These are phyloP conservation scores for Monsonia emarginata DNA, from an alignment of 441 rosid species.

Conservation along the genomic window DNA sequence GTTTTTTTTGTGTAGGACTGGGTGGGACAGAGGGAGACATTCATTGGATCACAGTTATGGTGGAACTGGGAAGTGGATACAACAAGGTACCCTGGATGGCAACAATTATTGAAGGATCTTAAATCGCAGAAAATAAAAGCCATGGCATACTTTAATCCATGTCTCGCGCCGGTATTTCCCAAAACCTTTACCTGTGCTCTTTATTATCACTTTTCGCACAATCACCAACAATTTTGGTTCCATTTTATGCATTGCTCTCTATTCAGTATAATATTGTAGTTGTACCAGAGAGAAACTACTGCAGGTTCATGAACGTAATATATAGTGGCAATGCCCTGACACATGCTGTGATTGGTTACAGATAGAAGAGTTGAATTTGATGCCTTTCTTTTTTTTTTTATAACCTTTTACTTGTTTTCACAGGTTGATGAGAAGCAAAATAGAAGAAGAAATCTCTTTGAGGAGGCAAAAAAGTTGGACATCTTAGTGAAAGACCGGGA, in stretches of 20 bases:
- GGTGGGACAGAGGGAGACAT: slow-evolving; percentile 59
- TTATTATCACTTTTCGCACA: too few relatives aligned
- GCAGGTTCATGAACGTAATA: too few relatives aligned
- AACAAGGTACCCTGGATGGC: slow-evolving; percentile 46
- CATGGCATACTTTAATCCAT: slow-evolving; percentile 73
- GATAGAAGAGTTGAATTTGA: not conserved
- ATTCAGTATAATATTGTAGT: too few relatives aligned
- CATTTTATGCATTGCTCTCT: too few relatives aligned
- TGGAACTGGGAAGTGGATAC: slow-evolving; percentile 78
- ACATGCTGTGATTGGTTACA: too few relatives aligned
- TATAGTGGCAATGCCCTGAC: too few relatives aligned
- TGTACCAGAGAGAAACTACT: too few relatives aligned
- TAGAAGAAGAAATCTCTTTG: slow-evolving; percentile 40
- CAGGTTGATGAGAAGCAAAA: slow-evolving; percentile 45
- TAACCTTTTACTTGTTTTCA: slow-evolving; percentile 16
- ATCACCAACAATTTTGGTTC: too few relatives aligned
- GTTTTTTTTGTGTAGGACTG: slow-evolving; percentile 38
- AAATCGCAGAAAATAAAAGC: slow-evolving; percentile 35
- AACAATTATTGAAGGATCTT: slow-evolving; percentile 41
- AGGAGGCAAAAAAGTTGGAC: slow-evolving; percentile 49
- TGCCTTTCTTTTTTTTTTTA: slow-evolving; percentile 10
- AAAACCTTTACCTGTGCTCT: too few relatives aligned
- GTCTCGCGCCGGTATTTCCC: slow-evolving; percentile 50
- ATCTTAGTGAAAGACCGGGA: slow-evolving; percentile 43
- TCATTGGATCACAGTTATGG: slow-evolving; percentile 63